A percentile compares a stretch with the other conserved stretches of the same genome.
Evolutionary conservation across 768 basidiomycete species (phyloP).

Genomic region (Royoungia palumana): DNA sequence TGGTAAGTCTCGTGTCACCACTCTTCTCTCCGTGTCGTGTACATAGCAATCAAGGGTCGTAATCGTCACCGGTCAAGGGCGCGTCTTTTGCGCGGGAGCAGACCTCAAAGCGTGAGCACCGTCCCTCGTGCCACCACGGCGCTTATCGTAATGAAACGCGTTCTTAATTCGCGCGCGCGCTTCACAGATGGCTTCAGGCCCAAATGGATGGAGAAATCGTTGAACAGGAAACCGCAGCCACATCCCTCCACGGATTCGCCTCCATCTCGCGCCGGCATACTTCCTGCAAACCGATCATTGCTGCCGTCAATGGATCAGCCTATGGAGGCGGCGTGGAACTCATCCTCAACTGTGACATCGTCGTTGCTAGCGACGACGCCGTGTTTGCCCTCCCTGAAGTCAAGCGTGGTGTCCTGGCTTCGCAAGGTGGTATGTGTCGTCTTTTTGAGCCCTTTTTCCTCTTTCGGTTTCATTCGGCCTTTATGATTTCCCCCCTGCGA

Average conservation of each 20-base stretch:
- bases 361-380: conserved; percentile 63
- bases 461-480: background rate
- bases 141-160: background rate
- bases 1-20: conserved; percentile 48
- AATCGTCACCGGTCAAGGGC: conserved; percentile 70
- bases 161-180: background rate
- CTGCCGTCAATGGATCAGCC: conserved; percentile 75
- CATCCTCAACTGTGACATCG: conserved; percentile 73
- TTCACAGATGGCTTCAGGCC: conserved; percentile 55
- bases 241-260: conserved; percentile 60
- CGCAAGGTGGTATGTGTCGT: conserved; percentile 57
- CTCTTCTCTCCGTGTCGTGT: background rate
- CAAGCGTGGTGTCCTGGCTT: conserved; percentile 69
- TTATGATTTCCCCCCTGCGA: background rate
- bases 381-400: conserved; percentile 77
- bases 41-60: conserved; percentile 50
- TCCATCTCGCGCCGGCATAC: conserved; percentile 63
- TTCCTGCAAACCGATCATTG: conserved; percentile 71
- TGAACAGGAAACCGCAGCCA: conserved; percentile 42
- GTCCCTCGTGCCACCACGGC: background rate
- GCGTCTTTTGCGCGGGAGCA: conserved; percentile 75
- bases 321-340: conserved; percentile 68
- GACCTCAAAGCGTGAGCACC: conserved; percentile 66
- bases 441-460: background rate
- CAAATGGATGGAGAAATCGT: conserved; percentile 42